Percentiles rank a stretch among this genome's conserved stretches.
These are phyloP conservation scores for Stephania yunnanensis DNA, from an alignment of 164 flowering plant species.

Conservation along the genomic window DNA sequence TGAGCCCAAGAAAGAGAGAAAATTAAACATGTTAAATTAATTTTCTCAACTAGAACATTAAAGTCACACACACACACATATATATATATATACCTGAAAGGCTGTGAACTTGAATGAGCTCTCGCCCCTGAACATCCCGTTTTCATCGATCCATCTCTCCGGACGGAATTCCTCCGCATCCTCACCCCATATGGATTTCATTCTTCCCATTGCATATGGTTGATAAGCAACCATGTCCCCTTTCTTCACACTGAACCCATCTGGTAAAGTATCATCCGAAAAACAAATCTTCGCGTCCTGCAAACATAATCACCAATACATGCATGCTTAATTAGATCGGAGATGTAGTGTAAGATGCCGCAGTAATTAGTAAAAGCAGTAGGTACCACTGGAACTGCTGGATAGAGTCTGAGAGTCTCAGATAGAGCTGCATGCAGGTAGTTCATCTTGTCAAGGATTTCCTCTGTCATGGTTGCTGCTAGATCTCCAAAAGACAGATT, in stretches of 20 bases:
- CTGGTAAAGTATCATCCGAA: slow-evolving; percentile 31
- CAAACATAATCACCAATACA: background rate
- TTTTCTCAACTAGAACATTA: background rate
- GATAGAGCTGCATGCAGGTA: slow-evolving; percentile 69
- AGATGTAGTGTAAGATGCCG: too few relatives aligned
- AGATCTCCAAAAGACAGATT: slow-evolving; percentile 22
- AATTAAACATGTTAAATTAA: background rate
- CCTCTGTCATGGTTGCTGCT: slow-evolving; percentile 39
- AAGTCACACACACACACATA: background rate
- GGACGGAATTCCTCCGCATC: slow-evolving; percentile 38
- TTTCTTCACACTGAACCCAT: slow-evolving; percentile 30
- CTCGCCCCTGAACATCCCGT: slow-evolving; percentile 17
- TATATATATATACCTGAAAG: slow-evolving; percentile 17
- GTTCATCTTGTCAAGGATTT: slow-evolving; percentile 58
- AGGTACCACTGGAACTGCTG: slow-evolving; percentile 73
- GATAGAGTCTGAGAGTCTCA: slow-evolving; percentile 74
- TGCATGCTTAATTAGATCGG: background rate
- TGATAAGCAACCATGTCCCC: slow-evolving; percentile 30
- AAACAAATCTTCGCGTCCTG: slow-evolving; percentile 48
- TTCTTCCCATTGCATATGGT: slow-evolving; percentile 44
- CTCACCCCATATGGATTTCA: slow-evolving; percentile 39
- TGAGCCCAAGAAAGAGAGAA: background rate
- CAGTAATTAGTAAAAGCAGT: too few relatives aligned
- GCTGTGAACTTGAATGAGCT: slow-evolving; percentile 25
- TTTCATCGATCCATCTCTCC: slow-evolving; percentile 34